Base-by-base conservation (phyloP, 2,329 filamentous ascomycete genomes). In the Fusarium sp. region DNA sequence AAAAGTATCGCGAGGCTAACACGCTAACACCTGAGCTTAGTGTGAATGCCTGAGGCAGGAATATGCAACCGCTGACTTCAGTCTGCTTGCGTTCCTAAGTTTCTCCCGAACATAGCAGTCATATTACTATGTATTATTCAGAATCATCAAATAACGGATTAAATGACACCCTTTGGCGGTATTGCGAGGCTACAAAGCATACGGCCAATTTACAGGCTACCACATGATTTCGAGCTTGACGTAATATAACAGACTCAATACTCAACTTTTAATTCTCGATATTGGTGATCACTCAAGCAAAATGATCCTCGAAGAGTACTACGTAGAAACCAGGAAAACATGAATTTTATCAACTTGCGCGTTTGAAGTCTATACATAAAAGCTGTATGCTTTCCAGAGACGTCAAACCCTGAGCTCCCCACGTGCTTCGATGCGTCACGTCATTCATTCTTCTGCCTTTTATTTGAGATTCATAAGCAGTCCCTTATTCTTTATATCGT, bases 401-500 rank as follows among this genome's bases (percentile, higher is more conserved):
- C 53, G 47, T 60, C 50, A 56, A 66, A 33, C 47, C 52, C 64
- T 47, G 54, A 46, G 54, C 40, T 65, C 50, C 59, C 38, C 44
- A 40, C 68, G 54, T 68, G 67, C 52, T 64, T 69, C 46, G 52
- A 72, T 69, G 56, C 35, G 35, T 73, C 65, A 58, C 69, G 49
- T 73, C 56, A 58, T 69, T 69, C 60, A 65, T 69, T 69, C 60
- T 71, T 71, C 58, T 67, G 69, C 65, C 67, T 76, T 63, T 62
- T 69, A 58, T 60, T 67, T 67, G 58, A 57, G 40, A 64, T 61
- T 72, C 69, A 60, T 71, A 68, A 59, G 67, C 71, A 71, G 71
- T 66, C 72, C 75, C 49, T 57, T 69, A 61, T 52, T 68, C 71
- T 67, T 74, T 75, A 68, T 70, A 74, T 75, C 69, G 69, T 71